Percentiles rank a stretch among this genome's conserved stretches.
Conservation (phyloP, 2,329 filamentous ascomycete species). For the Ascochyta rabiei region DNA sequence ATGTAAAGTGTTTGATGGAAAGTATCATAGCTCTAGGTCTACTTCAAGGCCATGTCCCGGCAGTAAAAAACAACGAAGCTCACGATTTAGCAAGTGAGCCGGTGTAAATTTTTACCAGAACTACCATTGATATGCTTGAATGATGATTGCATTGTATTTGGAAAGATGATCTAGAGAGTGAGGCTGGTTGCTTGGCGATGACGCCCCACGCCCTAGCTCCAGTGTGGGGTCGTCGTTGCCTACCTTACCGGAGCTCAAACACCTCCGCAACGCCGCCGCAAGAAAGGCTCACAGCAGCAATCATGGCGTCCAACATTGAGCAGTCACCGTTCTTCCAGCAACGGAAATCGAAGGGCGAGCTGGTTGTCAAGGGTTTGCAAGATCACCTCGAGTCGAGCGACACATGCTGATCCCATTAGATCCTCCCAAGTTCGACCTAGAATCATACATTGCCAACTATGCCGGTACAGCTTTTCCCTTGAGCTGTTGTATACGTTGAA, state of each 20-base stretch:
- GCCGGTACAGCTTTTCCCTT: conserved; percentile 61
- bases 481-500: background rate
- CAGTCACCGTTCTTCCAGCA: conserved; percentile 46
- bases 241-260: conserved; percentile 11
- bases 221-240: background rate
- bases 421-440: conserved; percentile 85
- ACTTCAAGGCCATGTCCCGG: conserved; percentile 9
- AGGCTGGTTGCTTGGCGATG: conserved; percentile 5
- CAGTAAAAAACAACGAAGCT: background rate
- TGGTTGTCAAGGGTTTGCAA: conserved; percentile 42
- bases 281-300: conserved; percentile 20
- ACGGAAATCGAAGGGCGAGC: conserved; percentile 30
- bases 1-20: background rate
- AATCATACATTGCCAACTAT: conserved; percentile 90
- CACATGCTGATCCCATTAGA: conserved; percentile 57
- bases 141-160: too few species aligned
- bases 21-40: background rate
- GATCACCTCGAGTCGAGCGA: background rate
- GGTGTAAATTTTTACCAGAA: too few species aligned
- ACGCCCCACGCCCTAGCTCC: conserved; percentile 5
- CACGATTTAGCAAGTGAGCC: too few species aligned
- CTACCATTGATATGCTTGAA: too few species aligned
- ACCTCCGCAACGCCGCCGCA: conserved; percentile 21
- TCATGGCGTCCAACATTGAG: conserved; percentile 44
- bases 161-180: background rate